phyloP scores from a whole-genome alignment of 2,329 filamentous ascomycete genomes.

The Epichloe bromicola region DNA sequence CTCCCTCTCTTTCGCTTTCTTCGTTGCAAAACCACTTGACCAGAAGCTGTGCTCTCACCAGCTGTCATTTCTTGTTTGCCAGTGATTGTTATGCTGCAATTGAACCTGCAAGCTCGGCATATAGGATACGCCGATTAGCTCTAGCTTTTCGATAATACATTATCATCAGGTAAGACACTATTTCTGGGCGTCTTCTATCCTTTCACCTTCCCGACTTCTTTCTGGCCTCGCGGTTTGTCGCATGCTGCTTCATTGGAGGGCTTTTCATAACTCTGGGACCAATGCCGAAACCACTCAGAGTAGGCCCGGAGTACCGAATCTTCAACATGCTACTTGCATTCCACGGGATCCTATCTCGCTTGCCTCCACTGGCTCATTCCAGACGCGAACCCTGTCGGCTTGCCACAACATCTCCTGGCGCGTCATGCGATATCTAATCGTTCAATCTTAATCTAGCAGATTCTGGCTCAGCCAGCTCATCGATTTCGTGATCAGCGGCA shows the following conservation, averaged over 20 bases:
- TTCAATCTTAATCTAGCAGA: constrained; percentile 3
- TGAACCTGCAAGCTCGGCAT: neutral
- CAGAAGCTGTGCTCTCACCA: constrained; percentile 1
- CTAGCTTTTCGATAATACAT: neutral
- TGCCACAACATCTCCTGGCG: constrained; percentile 10
- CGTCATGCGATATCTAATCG: constrained; percentile 6
- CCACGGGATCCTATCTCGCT: constrained; percentile 7
- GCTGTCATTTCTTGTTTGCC: neutral
- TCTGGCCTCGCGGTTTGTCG: neutral
- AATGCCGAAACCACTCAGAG: neutral
- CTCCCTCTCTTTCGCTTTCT: neutral
- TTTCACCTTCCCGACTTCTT: neutral
- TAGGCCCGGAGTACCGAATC: neutral
- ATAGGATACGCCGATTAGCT: neutral
- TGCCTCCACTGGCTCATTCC: constrained; percentile 11
- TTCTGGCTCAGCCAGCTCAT: neutral
- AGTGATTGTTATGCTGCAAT: neutral
- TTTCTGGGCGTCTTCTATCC: neutral
- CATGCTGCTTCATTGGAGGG: neutral
- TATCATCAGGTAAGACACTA: constrained; percentile 2
- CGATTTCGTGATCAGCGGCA: neutral
- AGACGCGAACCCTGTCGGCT: constrained; percentile 8
- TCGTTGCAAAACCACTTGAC: neutral
- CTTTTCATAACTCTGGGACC: neutral
- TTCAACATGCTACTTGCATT: constrained; percentile 3